Evolutionary conservation across 805 yeast genomes (phyloP).

Genomic region (Barnettozyma siamensis): DNA sequence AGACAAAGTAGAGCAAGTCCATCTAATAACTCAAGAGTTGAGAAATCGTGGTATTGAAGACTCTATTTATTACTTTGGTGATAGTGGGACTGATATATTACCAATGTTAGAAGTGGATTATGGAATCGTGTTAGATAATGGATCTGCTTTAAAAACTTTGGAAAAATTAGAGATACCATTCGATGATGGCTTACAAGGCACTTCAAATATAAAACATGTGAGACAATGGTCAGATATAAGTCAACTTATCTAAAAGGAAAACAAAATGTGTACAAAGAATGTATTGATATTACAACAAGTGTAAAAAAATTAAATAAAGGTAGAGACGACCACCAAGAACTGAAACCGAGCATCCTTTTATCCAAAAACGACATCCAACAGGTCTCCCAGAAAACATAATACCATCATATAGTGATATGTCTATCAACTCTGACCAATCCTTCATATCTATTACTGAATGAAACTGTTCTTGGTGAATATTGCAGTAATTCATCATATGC

Average conservation of each 20-base stretch:
- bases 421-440: constrained; percentile 63
- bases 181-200: constrained; percentile 14
- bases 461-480: constrained; percentile 59
- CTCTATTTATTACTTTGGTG: constrained; percentile 48
- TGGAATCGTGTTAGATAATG: constrained; percentile 42
- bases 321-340: too few species aligned
- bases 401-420: constrained; percentile 36
- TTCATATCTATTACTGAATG: constrained; percentile 57
- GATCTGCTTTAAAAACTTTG: constrained; percentile 28
- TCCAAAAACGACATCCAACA: too few species aligned
- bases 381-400: background rate
- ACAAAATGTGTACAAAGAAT: too few species aligned
- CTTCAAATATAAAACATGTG: constrained; percentile 16
- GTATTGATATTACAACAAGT: too few species aligned
- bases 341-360: too few species aligned
- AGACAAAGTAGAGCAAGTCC: constrained; percentile 38
- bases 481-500: constrained; percentile 66
- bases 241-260: constrained; percentile 7
- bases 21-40: constrained; percentile 17
- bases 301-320: too few species aligned
- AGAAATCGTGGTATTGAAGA: constrained; percentile 14
- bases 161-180: constrained; percentile 20
- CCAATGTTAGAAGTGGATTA: constrained; percentile 41
- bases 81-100: constrained; percentile 54
- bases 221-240: constrained; percentile 19